phyloP scores from a whole-genome alignment of 2,329 filamentous ascomycete species.

The Paradendryphiella salina region DNA sequence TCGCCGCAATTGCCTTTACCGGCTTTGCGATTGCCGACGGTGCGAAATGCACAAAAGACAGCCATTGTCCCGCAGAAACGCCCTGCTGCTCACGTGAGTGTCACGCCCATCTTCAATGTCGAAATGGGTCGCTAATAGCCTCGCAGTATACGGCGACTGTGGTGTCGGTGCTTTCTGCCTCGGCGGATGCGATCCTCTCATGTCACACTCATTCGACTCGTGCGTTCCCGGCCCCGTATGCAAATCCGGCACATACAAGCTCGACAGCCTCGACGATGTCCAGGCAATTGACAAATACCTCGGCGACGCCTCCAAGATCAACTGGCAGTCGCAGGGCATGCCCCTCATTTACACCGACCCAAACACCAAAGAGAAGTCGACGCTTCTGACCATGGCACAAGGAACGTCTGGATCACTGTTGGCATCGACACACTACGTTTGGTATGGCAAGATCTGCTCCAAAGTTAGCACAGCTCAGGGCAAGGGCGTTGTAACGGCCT shows the following conservation, averaged over 20 bases:
- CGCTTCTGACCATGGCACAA: slow-evolving; percentile 87
- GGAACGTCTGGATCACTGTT: slow-evolving; percentile 85
- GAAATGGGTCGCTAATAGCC: slow-evolving; percentile 26
- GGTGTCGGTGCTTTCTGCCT: slow-evolving; percentile 94
- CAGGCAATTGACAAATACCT: slow-evolving; percentile 78
- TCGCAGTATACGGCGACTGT: slow-evolving; percentile 83
- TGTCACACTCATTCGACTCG: slow-evolving; percentile 79
- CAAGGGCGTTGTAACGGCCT: slow-evolving; percentile 90
- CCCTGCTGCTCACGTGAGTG: slow-evolving; percentile 49
- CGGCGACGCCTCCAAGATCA: slow-evolving; percentile 74
- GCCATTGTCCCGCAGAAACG: slow-evolving; percentile 66
- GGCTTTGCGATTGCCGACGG: slow-evolving; percentile 31
- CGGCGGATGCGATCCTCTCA: slow-evolving; percentile 87
- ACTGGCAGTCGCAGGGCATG: slow-evolving; percentile 87
- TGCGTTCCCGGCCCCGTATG: slow-evolving; percentile 86
- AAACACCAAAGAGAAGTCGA: slow-evolving; percentile 34
- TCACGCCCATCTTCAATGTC: not conserved
- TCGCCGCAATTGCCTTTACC: slow-evolving; percentile 35
- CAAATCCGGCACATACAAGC: slow-evolving; percentile 71
- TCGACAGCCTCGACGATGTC: slow-evolving; percentile 72
- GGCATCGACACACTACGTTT: slow-evolving; percentile 83
- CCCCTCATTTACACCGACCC: slow-evolving; percentile 66
- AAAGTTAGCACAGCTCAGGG: slow-evolving; percentile 83
- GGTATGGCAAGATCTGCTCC: slow-evolving; percentile 93
- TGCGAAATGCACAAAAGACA: slow-evolving; percentile 52